Conservation (phyloP, 2,329 filamentous ascomycete species). For the Claviceps africana region DNA sequence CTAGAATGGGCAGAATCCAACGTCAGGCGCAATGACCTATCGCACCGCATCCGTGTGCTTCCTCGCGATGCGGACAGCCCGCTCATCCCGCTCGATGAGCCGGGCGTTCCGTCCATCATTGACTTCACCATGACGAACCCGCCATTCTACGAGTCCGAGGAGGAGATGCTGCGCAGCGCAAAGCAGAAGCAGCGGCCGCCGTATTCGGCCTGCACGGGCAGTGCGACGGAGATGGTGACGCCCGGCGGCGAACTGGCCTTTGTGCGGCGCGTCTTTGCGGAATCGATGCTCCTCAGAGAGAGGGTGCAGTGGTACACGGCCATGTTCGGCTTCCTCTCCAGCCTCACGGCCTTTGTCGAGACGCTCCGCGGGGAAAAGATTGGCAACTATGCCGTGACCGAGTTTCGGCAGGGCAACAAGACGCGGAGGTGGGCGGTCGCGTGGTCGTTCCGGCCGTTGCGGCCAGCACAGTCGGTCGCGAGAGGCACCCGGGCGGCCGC, state of each 20-base stretch:
- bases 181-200: slow-evolving; percentile 52
- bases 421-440: slow-evolving; percentile 79
- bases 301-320: slow-evolving; percentile 76
- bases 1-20: slow-evolving; percentile 54
- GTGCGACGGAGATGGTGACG: slow-evolving; percentile 74
- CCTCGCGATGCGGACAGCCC: slow-evolving; percentile 33
- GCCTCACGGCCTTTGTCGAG: slow-evolving; percentile 48
- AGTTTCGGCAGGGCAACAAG: slow-evolving; percentile 62
- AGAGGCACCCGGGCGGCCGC: slow-evolving; percentile 27
- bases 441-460: slow-evolving; percentile 64
- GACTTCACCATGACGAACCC: slow-evolving; percentile 92
- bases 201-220: slow-evolving; percentile 61
- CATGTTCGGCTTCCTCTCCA: slow-evolving; percentile 74
- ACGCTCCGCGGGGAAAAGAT: slow-evolving; percentile 42
- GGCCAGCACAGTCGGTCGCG: slow-evolving; percentile 41
- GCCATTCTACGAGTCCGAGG: slow-evolving; percentile 71
- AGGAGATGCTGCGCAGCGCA: slow-evolving; percentile 54
- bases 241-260: slow-evolving; percentile 66
- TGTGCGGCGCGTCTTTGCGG: slow-evolving; percentile 53
- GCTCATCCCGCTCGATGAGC: slow-evolving; percentile 49
- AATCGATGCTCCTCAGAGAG: slow-evolving; percentile 46
- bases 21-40: slow-evolving; percentile 49
- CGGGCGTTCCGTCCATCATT: slow-evolving; percentile 40
- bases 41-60: slow-evolving; percentile 50
- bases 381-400: slow-evolving; percentile 68